Evolutionary conservation across 176 grass and related monocot genomes (phyloP), one percentile per base, ranked within the genome.

Genomic region (Leersia perrieri): DNA sequence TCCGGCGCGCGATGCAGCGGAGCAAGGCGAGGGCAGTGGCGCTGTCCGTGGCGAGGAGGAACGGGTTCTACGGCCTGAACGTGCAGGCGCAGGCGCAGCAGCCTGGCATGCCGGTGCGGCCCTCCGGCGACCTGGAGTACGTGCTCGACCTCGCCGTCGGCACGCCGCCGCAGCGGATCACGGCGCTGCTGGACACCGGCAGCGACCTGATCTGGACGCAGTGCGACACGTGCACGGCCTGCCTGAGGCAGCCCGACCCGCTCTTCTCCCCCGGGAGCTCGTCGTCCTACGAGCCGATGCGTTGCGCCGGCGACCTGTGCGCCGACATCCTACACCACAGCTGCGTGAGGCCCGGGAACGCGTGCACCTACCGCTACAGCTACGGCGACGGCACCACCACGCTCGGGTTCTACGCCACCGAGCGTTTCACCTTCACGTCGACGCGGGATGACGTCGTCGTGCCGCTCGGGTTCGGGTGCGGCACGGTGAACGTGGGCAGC

Each of bases 141-240:
- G 30, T 89, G 15, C 10, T 93, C 14, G 67, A 93, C 65, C 76
- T 93, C 66, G 47, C 87, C 81, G 68, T 93, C 81, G 91, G 91
- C 76, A 92, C 87, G 72, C 91, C 91, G 61, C 70, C 76, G 75
- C 87, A 80, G 80, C 76, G 32, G 28, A 9, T 87, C 5, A 64
- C 84, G 36, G 76, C 67, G 64, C 66, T 97, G 71, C 86, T 83
- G 2, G 91, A 97, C 83, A 97, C 87, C 3, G 89, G 94, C 72
- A 94, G 94, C 42, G 87, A 97, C 81, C 88, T 97, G 78, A 72
- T 84, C 28, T 97, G 94, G 91, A 97, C 91, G 58, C 94, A 97
- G 86, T 97, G 94, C 84, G n/a, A 60, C 53, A 89, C 94, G 12
- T 97, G 94, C 84, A 34, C 3, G 13, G 68, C 10, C 47, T 97